phyloP scores from a whole-genome alignment of 345 rosid genomes.

The Salix koriyanagi region DNA sequence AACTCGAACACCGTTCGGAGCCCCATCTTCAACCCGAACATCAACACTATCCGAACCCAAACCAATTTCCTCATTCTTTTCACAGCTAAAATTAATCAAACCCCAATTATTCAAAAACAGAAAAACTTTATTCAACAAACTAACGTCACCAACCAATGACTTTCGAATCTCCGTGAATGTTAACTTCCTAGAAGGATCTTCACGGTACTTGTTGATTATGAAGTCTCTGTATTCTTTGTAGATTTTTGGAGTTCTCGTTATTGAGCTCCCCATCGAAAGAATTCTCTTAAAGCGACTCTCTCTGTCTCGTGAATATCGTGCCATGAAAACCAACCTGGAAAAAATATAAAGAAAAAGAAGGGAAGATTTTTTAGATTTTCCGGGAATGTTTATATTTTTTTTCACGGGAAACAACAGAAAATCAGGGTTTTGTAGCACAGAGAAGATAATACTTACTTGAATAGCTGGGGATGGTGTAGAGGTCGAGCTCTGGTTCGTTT shows the following conservation, averaged over 20 bases:
- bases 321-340: constrained; percentile 87
- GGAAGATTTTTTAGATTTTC: not conserved
- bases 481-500: constrained; percentile 51
- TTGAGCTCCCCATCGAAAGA: constrained; percentile 76
- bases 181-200: constrained; percentile 61
- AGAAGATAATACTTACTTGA: constrained; percentile 46
- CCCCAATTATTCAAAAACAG: constrained; percentile 68
- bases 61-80: constrained; percentile 18
- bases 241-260: constrained; percentile 79
- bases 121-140: constrained; percentile 70
- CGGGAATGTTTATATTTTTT: not conserved
- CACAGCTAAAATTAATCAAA: constrained; percentile 51
- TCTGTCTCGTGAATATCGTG: constrained; percentile 88
- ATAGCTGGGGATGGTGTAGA: constrained; percentile 68
- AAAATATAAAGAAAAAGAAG: not conserved
- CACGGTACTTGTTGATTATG: constrained; percentile 81
- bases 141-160: constrained; percentile 77
- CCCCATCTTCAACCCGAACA: constrained; percentile 59
- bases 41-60: not conserved
- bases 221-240: constrained; percentile 94
- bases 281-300: constrained; percentile 60
- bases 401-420: constrained; percentile 2
- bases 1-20: constrained; percentile 69
- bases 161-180: constrained; percentile 80
- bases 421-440: not conserved